A percentile compares a stretch with the other conserved stretches of the same genome.
Conservation (phyloP, 2,329 filamentous ascomycete species). For the Thielaviopsis cerberus region DNA sequence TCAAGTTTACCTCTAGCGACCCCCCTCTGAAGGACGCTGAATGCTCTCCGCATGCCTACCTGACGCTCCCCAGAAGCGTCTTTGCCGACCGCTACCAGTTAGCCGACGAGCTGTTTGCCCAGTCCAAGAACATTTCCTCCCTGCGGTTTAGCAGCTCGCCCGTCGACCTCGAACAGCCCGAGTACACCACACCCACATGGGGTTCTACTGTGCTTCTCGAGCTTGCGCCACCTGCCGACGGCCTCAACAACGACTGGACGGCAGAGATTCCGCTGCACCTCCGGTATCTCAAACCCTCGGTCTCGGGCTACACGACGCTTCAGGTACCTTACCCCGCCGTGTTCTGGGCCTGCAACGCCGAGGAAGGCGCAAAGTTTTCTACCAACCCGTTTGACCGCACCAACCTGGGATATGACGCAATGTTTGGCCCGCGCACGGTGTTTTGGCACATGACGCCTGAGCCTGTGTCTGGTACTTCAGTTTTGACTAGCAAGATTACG, state of each 20-base stretch:
- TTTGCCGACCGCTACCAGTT: constrained; percentile 85
- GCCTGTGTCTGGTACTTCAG: constrained; percentile 1
- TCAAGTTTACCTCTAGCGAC: constrained; percentile 38
- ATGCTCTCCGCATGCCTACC: constrained; percentile 60
- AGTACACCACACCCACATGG: constrained; percentile 60
- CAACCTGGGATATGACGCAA: constrained; percentile 68
- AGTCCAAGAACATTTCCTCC: constrained; percentile 57
- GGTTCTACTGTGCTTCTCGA: constrained; percentile 63
- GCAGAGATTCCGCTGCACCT: constrained; percentile 66
- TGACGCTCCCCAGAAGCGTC: constrained; percentile 62
- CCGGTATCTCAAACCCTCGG: constrained; percentile 53
- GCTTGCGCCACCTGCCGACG: constrained; percentile 35
- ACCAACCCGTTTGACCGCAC: constrained; percentile 69
- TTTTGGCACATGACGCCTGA: constrained; percentile 56
- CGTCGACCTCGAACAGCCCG: constrained; percentile 78
- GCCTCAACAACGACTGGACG: constrained; percentile 34
- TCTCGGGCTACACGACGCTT: constrained; percentile 32
- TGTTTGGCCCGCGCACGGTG: constrained; percentile 58
- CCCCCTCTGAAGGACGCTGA: constrained; percentile 33
- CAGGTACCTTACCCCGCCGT: constrained; percentile 64
- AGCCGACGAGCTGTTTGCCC: constrained; percentile 53
- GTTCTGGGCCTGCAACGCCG: constrained; percentile 73
- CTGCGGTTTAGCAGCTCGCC: constrained; percentile 53
- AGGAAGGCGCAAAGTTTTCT: constrained; percentile 46
- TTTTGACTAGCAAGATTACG: constrained; percentile 33